Conservation (phyloP, 345 rosid species). For the Zanthoxylum bungeanum region DNA sequence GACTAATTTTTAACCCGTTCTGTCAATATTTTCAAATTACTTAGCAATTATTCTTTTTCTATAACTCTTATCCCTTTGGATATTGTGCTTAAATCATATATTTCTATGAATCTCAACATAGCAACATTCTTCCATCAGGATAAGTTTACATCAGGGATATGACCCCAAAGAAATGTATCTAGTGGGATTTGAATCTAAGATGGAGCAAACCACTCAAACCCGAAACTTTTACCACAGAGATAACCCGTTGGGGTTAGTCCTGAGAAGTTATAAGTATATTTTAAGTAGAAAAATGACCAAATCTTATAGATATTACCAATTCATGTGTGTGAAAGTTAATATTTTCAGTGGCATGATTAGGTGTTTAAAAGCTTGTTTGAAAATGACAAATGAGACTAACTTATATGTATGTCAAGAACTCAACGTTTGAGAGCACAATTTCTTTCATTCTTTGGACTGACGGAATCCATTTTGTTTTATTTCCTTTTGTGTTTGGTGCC, state of each 20-base stretch:
- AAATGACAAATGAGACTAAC: not conserved
- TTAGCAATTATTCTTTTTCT: not conserved
- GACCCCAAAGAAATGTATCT: no score
- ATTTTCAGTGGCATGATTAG: not conserved
- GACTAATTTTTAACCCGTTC: not conserved
- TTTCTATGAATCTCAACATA: not conserved
- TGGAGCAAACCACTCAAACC: no score
- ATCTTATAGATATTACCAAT: not conserved
- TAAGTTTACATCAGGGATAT: no score
- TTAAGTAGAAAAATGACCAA: not conserved
- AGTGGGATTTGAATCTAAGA: no score
- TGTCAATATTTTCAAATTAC: not conserved
- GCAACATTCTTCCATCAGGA: not conserved
- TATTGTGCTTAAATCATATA: not conserved
- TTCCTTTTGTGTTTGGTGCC: slow-evolving; percentile 13
- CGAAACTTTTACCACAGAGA: no score
- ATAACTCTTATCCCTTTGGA: not conserved
- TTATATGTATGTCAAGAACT: not conserved
- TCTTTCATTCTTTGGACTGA: not conserved
- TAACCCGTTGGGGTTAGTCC: no score
- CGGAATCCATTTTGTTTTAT: not conserved
- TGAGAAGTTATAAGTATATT: not conserved
- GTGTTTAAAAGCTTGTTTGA: not conserved
- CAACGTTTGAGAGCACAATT: not conserved
- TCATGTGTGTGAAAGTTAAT: not conserved